These are phyloP conservation scores for Arthrobotrys entomopaga DNA, from an alignment of 2,329 filamentous ascomycete genomes.

Conservation along the genomic window DNA sequence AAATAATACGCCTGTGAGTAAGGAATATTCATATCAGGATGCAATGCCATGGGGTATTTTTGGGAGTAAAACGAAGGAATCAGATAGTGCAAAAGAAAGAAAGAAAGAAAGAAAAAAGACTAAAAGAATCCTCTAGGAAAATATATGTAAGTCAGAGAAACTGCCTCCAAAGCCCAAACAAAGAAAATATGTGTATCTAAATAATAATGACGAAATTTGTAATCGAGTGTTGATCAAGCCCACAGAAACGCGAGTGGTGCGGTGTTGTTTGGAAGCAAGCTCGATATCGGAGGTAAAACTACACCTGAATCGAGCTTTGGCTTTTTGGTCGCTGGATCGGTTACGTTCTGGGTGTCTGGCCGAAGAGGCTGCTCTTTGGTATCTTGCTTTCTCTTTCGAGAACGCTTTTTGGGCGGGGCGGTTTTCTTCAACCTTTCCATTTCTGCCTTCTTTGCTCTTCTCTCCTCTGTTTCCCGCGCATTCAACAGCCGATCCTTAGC, in stretches of 20 bases:
- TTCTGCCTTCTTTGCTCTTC: slow-evolving; percentile 22
- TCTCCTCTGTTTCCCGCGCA: slow-evolving; percentile 28
- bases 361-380: not conserved
- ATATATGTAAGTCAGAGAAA: no score
- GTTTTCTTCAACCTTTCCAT: slow-evolving; percentile 30
- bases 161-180: no score
- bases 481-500: slow-evolving; percentile 32
- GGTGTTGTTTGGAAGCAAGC: slow-evolving; percentile 1
- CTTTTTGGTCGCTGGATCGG: not conserved
- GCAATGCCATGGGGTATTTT: no score
- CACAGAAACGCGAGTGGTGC: not conserved
- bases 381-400: slow-evolving; percentile 31
- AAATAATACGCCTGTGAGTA: no score
- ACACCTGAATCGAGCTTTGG: not conserved
- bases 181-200: no score
- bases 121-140: no score
- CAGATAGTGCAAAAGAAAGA: no score
- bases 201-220: no score
- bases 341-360: not conserved
- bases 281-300: slow-evolving; percentile 1
- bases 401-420: slow-evolving; percentile 22
- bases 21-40: no score
- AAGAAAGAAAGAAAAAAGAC: no score
- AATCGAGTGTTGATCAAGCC: not conserved
- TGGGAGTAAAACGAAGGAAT: no score